These are phyloP conservation scores for Sporothrix globosa DNA, from an alignment of 2,329 filamentous ascomycete genomes.

Conservation along the genomic window DNA sequence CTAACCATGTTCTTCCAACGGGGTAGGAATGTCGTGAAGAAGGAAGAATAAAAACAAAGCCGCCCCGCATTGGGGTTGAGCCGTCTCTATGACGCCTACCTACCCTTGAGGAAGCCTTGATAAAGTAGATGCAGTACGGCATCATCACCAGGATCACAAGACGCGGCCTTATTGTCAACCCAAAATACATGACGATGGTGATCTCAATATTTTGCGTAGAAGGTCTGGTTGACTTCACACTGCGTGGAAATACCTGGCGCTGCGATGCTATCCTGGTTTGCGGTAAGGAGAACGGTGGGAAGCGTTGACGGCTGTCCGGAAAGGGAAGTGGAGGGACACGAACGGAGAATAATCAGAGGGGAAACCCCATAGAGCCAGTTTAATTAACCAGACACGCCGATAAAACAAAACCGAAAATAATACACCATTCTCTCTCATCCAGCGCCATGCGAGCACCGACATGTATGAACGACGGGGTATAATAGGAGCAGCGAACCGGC, in stretches of 20 bases:
- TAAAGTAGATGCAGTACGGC: neutral
- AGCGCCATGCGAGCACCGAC: neutral
- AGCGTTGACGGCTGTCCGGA: neutral
- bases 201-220: neutral
- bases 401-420: slow-evolving; percentile 10
- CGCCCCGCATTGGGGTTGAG: neutral
- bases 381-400: slow-evolving; percentile 24
- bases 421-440: neutral
- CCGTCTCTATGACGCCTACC: neutral
- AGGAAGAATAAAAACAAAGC: slow-evolving; percentile 2
- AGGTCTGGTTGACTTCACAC: neutral
- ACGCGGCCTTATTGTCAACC: neutral
- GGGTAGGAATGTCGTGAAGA: neutral
- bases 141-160: neutral
- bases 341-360: slow-evolving; percentile 2
- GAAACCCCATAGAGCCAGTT: neutral
- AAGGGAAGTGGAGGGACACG: neutral
- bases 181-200: neutral
- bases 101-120: slow-evolving; percentile 7
- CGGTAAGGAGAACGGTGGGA: neutral
- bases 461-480: neutral
- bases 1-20: neutral
- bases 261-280: slow-evolving; percentile 11
- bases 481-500: neutral
- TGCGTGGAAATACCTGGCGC: neutral